Evolutionary conservation across 192 early-diverging fungal species (phyloP).

Genomic region (Thamnidium elegans): DNA sequence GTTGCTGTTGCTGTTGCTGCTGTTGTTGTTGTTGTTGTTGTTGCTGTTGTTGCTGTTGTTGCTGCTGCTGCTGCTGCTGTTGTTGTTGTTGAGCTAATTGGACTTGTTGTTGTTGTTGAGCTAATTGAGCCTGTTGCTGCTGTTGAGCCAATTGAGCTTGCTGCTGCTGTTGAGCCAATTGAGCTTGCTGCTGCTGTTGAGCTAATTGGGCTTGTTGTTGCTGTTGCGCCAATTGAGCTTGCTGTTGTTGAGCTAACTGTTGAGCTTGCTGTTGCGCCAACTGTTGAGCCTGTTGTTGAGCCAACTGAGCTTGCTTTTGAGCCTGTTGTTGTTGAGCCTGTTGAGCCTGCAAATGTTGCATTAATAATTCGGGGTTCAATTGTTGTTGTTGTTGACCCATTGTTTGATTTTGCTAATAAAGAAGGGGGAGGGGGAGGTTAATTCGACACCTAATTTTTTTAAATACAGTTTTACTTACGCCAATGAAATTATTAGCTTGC

Average conservation of each 20-base stretch:
- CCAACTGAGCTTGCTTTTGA: neutral
- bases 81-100: neutral
- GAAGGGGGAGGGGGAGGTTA: no score
- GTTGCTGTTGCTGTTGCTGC: conserved; percentile 9
- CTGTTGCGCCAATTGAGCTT: neutral
- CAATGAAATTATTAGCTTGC: conserved; percentile 9
- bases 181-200: neutral
- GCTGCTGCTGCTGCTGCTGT: conserved; percentile 5
- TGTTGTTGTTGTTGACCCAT: neutral
- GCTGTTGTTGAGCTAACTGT: neutral
- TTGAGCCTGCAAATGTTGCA: conserved; percentile 11
- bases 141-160: neutral
- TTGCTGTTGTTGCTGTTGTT: conserved; percentile 15
- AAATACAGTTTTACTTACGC: neutral
- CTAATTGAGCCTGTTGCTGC: neutral
- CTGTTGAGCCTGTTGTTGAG: conserved; percentile 1
- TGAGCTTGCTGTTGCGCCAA: neutral
- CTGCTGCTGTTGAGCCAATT: neutral
- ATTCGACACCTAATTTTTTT: neutral
- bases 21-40: conserved; percentile 14
- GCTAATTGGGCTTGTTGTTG: conserved; percentile 1
- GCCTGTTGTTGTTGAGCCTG: conserved; percentile 1
- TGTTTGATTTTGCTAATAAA: conserved; percentile 1
- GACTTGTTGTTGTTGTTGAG: neutral
- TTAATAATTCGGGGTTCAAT: conserved; percentile 2